A percentile compares a stretch with the other conserved stretches of the same genome.
Evolutionary conservation across 2,329 filamentous ascomycete species (phyloP).

Genomic region (Knufia fluminis): DNA sequence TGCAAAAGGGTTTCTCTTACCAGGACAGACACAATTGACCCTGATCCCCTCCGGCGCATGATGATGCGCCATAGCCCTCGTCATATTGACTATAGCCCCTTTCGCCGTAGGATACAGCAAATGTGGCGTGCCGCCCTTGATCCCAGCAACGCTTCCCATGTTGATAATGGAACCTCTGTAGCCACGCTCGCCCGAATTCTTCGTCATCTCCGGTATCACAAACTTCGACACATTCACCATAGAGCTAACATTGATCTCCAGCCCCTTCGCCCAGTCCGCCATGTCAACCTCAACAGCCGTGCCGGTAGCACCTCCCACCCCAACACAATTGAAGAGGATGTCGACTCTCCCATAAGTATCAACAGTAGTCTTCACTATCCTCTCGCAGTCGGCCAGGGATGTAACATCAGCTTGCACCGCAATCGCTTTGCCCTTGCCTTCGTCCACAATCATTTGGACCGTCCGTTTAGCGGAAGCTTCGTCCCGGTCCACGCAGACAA

Average conservation of each 20-base stretch:
- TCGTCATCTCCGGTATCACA: slow-evolving; percentile 50
- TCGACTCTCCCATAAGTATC: slow-evolving; percentile 48
- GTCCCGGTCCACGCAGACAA: slow-evolving; percentile 51
- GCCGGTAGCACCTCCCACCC: slow-evolving; percentile 49
- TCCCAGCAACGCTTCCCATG: slow-evolving; percentile 52
- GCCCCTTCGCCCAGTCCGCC: slow-evolving; percentile 45
- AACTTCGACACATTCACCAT: slow-evolving; percentile 59
- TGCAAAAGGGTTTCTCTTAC: no score
- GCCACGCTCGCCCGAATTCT: slow-evolving; percentile 38
- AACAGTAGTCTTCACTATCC: slow-evolving; percentile 33
- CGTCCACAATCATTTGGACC: slow-evolving; percentile 41
- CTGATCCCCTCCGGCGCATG: slow-evolving; percentile 43
- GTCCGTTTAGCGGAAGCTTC: slow-evolving; percentile 44
- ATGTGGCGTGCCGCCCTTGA: slow-evolving; percentile 46
- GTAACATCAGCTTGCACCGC: slow-evolving; percentile 49
- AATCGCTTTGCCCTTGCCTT: slow-evolving; percentile 34
- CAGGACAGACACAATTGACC: slow-evolving; percentile 49
- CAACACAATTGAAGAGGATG: slow-evolving; percentile 58
- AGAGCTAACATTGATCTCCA: slow-evolving; percentile 55
- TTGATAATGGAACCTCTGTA: slow-evolving; percentile 49
- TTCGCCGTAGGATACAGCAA: slow-evolving; percentile 46
- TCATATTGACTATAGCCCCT: slow-evolving; percentile 48
- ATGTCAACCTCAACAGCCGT: slow-evolving; percentile 54
- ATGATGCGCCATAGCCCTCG: slow-evolving; percentile 47
- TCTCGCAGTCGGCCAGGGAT: slow-evolving; percentile 42